These are phyloP conservation scores for Boletus pseudo-olivaceus DNA, from an alignment of 768 basidiomycete species.

Conservation along the genomic window DNA sequence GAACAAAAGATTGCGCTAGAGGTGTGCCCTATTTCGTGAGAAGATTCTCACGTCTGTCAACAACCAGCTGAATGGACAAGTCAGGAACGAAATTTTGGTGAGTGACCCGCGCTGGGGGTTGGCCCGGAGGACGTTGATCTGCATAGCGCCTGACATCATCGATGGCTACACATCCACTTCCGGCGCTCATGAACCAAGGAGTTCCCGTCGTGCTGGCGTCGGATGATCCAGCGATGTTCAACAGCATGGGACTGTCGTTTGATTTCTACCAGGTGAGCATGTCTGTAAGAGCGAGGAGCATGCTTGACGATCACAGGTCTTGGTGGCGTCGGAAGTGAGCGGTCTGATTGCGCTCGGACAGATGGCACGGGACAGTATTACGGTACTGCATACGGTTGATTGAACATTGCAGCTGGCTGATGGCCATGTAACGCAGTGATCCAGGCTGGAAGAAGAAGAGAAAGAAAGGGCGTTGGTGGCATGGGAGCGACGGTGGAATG, in stretches of 20 bases:
- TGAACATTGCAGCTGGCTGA: not conserved
- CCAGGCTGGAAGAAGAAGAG: slow-evolving; percentile 43
- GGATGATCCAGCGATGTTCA: slow-evolving; percentile 72
- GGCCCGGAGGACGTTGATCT: not conserved
- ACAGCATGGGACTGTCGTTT: slow-evolving; percentile 69
- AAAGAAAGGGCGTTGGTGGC: slow-evolving; percentile 39
- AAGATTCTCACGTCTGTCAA: not conserved
- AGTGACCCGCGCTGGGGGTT: not conserved
- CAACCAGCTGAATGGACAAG: not conserved
- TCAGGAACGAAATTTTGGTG: slow-evolving; percentile 69
- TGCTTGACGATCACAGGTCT: slow-evolving; percentile 36
- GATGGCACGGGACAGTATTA: slow-evolving; percentile 60
- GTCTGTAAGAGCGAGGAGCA: not conserved
- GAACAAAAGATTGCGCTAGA: slow-evolving; percentile 41
- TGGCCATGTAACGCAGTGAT: slow-evolving; percentile 39
- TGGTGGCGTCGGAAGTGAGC: slow-evolving; percentile 62
- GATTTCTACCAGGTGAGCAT: slow-evolving; percentile 65
- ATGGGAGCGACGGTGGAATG: slow-evolving; percentile 48
- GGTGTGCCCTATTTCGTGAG: slow-evolving; percentile 49
- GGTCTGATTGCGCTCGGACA: slow-evolving; percentile 57
- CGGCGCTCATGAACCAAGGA: slow-evolving; percentile 62
- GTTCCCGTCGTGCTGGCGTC: slow-evolving; percentile 66
- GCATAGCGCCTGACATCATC: slow-evolving; percentile 69
- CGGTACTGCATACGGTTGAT: slow-evolving; percentile 34
- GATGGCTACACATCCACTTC: slow-evolving; percentile 73